Evolutionary conservation across 176 grass and related monocot species (phyloP).

Genomic region (Bonia amplexicaulis): DNA sequence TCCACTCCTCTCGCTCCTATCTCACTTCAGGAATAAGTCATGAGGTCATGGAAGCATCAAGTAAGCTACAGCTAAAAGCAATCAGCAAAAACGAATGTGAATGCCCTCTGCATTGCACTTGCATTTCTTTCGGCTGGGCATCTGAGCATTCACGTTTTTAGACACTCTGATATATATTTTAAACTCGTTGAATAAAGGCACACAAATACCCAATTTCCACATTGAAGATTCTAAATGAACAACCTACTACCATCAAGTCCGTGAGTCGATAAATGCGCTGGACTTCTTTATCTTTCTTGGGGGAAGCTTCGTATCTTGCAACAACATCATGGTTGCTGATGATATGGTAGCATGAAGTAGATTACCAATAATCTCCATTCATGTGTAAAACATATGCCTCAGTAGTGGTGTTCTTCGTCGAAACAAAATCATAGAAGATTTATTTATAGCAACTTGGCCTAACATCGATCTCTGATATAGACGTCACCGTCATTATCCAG

Average conservation of each 20-base stretch:
- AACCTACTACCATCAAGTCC: neutral
- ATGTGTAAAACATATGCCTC: fast-evolving
- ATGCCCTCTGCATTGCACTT: neutral
- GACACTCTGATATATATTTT: too few species aligned
- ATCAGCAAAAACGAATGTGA: too few species aligned
- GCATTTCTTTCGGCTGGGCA: neutral
- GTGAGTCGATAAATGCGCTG: neutral
- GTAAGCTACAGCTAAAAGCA: too few species aligned
- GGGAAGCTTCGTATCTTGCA: neutral
- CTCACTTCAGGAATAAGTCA: too few species aligned
- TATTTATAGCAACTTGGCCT: neutral
- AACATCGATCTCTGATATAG: neutral
- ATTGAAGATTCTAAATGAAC: neutral
- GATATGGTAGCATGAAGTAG: neutral
- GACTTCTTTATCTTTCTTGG: fast-evolving
- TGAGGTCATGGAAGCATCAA: too few species aligned
- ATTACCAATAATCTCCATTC: neutral
- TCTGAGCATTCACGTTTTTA: neutral
- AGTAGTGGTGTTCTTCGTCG: neutral
- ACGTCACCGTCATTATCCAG: neutral
- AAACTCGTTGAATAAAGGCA: neutral
- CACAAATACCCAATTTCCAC: neutral
- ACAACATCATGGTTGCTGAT: neutral
- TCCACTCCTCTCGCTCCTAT: too few species aligned
- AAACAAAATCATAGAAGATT: neutral